phyloP scores from a whole-genome alignment of 768 basidiomycete species.

The Tulasnella sp. region DNA sequence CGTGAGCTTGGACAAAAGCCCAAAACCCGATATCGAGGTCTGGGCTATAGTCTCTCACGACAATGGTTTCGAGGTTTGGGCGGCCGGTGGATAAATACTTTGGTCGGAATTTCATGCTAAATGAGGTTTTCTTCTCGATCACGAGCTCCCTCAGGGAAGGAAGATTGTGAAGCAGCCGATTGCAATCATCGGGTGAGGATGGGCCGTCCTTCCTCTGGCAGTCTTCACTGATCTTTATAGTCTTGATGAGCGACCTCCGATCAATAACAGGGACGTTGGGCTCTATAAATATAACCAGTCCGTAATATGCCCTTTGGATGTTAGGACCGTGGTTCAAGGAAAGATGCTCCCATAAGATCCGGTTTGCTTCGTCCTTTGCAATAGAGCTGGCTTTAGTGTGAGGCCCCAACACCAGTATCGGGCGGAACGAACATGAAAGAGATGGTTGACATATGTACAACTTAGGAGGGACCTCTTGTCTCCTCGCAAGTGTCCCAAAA shows the following conservation, averaged over 20 bases:
- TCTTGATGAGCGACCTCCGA: neutral
- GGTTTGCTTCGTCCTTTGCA: neutral
- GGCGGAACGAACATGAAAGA: neutral
- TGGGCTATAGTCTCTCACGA: neutral
- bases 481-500: neutral
- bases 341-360: neutral
- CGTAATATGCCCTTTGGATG: neutral
- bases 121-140: neutral
- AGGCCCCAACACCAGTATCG: too few relatives aligned
- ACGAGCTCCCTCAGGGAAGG: neutral
- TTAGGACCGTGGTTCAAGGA: neutral
- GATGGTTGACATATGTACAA: neutral
- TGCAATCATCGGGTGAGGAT: neutral
- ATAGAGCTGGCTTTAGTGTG: too few relatives aligned
- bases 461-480: neutral
- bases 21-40: neutral
- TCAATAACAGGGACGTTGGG: neutral
- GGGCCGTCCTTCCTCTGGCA: neutral
- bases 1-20: neutral
- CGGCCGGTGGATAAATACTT: neutral
- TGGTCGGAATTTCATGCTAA: neutral
- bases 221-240: neutral
- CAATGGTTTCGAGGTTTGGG: neutral
- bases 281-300: neutral
- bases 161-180: neutral